These are phyloP conservation scores for Leccinum boreale DNA, from an alignment of 768 basidiomycete genomes.

Conservation along the genomic window DNA sequence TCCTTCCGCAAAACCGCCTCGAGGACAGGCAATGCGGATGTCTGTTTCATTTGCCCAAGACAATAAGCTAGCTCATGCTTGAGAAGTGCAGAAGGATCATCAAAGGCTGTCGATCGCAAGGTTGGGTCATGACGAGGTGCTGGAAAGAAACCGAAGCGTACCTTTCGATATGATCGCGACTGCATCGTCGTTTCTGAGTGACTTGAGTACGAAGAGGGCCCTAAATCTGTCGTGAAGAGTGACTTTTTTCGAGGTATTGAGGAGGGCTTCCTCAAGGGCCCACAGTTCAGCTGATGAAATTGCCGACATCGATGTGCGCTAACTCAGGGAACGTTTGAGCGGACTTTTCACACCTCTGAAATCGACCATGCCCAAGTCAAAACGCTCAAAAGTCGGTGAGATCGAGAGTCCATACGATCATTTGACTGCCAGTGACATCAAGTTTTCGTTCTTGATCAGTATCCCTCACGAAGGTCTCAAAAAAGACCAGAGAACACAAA, in stretches of 20 bases:
- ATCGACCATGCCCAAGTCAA: conserved; percentile 79
- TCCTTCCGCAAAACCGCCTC: conserved; percentile 69
- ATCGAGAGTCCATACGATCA: conserved; percentile 11
- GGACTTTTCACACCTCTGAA: conserved; percentile 39
- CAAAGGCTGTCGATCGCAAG: conserved; percentile 55
- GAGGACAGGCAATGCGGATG: conserved; percentile 72
- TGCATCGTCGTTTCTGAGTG: conserved; percentile 73
- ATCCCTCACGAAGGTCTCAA: conserved; percentile 89
- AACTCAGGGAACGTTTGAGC: conserved; percentile 34
- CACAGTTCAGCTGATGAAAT: conserved; percentile 54
- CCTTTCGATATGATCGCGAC: conserved; percentile 86
- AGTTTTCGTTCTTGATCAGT: conserved; percentile 45
- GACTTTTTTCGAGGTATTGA: conserved; percentile 70
- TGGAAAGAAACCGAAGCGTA: conserved; percentile 27
- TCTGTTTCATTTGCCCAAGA: conserved; percentile 83
- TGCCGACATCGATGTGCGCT: conserved; percentile 28
- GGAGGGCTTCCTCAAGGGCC: conserved; percentile 69
- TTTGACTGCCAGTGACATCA: conserved; percentile 3
- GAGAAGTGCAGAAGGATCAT: conserved; percentile 82
- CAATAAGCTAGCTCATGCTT: conserved; percentile 99
- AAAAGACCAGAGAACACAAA: conserved; percentile 94
- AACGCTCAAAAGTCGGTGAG: conserved; percentile 84
- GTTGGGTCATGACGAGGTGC: background rate
- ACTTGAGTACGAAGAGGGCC: conserved; percentile 89
- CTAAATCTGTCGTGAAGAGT: conserved; percentile 87